Base-by-base conservation (phyloP, 805 yeast species). In the Yarrowia porcina region DNA sequence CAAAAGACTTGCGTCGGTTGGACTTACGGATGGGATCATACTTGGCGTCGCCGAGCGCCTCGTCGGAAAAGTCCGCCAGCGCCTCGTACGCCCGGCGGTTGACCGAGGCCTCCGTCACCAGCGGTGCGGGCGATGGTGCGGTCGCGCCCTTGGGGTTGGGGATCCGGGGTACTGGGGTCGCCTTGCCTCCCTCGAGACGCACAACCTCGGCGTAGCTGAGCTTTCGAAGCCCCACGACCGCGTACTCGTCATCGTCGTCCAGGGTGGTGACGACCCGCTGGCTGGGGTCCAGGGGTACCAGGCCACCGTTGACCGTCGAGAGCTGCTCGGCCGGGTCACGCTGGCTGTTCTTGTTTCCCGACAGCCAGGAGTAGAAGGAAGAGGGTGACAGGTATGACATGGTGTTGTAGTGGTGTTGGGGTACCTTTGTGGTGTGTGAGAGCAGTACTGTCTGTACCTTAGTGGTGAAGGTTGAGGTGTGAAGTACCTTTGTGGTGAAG, bases 161-260 rank as follows among this genome's bases (percentile, higher is more conserved):
- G 21, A 50, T 25, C 11, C 42, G 52, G 25, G 64, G 64, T 18
- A 54, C 49, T 3, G 39, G 42, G 39, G 63, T 41, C 11, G 47
- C 64, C 23, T 60, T 60, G 32, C 66, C 65, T 27, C 64, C 65
- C 25, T 65, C 36, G 65, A 67, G 62, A 0, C 78, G 71, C 12
- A 83, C 83, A 23, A 78, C 83, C 72, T 82, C 86, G 12, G 84
- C 84, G 68, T 82, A 82, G 9, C 84, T 79, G 68, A 81, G 70
- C 63, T 78, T 75, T 61, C 83, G 78, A 42, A 80, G 70, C 52
- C 77, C 76, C 61, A 82, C 78, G 60, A 76, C 77, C 23, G 82
- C 75, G 67, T 79, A 82, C 59, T 77, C 83, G 11, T 71, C 75
- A 30, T 42, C 50, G 52, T 70, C 69, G 23, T 56, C 61, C 15